A percentile compares a stretch with the other conserved stretches of the same genome.
phyloP scores from a whole-genome alignment of 805 yeast species.

The Komagataella phaffii region DNA sequence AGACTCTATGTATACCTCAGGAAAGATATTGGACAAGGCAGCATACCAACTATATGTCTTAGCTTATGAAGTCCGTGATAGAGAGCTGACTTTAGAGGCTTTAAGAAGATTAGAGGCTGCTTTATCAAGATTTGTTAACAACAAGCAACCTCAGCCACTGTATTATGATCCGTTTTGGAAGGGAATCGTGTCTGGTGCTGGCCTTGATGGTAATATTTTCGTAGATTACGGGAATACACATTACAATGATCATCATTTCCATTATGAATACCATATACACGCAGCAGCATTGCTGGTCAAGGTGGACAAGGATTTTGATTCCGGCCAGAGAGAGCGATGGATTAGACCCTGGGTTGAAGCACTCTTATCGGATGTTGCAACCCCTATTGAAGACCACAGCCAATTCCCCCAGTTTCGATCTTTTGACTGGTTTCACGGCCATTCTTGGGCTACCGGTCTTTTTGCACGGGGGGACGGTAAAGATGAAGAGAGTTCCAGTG shows the following conservation, averaged over 20 bases:
- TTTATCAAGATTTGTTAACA: slow-evolving; percentile 48
- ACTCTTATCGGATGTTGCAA: slow-evolving; percentile 47
- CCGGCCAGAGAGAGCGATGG: background rate
- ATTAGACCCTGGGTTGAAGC: slow-evolving; percentile 28
- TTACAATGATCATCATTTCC: slow-evolving; percentile 69
- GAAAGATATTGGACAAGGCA: slow-evolving; percentile 79
- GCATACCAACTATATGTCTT: slow-evolving; percentile 71
- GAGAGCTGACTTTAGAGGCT: slow-evolving; percentile 32
- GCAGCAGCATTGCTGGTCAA: slow-evolving; percentile 51
- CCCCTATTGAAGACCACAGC: slow-evolving; percentile 34
- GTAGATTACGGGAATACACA: slow-evolving; percentile 65
- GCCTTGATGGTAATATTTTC: slow-evolving; percentile 27
- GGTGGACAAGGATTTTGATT: slow-evolving; percentile 29
- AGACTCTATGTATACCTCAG: slow-evolving; percentile 77
- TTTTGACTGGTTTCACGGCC: slow-evolving; percentile 64
- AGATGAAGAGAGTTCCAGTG: slow-evolving; percentile 59
- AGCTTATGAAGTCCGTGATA: slow-evolving; percentile 47
- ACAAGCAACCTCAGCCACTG: slow-evolving; percentile 56
- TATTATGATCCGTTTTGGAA: slow-evolving; percentile 66
- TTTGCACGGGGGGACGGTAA: slow-evolving; percentile 61
- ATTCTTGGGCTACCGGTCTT: slow-evolving; percentile 64
- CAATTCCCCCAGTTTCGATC: slow-evolving; percentile 50
- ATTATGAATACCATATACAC: slow-evolving; percentile 62
- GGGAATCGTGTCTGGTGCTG: slow-evolving; percentile 61
- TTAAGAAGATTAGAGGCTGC: slow-evolving; percentile 50